These are phyloP conservation scores for Globisporangium emineosum DNA, from an alignment of 352 stramenopile species.

Conservation along the genomic window DNA sequence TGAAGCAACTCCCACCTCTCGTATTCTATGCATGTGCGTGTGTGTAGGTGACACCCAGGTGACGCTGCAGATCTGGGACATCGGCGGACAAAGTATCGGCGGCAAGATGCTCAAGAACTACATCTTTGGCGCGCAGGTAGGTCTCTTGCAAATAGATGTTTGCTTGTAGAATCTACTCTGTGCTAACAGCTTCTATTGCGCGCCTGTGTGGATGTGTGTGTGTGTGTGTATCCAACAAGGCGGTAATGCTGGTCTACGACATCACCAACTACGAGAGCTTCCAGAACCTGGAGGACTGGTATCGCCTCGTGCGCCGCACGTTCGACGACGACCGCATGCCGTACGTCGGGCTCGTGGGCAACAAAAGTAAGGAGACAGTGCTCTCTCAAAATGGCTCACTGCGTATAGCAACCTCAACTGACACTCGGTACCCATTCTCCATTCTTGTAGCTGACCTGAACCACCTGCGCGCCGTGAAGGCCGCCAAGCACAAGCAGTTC, in stretches of 20 bases:
- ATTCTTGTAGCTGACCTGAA: slow-evolving; percentile 86
- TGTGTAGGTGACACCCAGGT: slow-evolving; percentile 86
- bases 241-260: slow-evolving; percentile 93
- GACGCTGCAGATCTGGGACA: slow-evolving; percentile 93
- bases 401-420: not conserved
- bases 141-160: not conserved
- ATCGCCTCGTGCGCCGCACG: slow-evolving; percentile 87
- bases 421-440: not conserved
- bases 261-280: slow-evolving; percentile 96
- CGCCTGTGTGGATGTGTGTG: not conserved
- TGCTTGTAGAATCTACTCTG: not conserved
- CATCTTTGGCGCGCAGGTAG: slow-evolving; percentile 91
- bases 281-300: slow-evolving; percentile 94
- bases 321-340: slow-evolving; percentile 86
- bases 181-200: not conserved
- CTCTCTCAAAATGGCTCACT: not conserved
- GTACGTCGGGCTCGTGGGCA: slow-evolving; percentile 88
- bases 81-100: slow-evolving; percentile 90
- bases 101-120: slow-evolving; percentile 91
- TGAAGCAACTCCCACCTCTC: no score
- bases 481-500: slow-evolving; percentile 90
- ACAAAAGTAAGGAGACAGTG: slow-evolving; percentile 73
- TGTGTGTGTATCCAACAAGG: slow-evolving; percentile 34
- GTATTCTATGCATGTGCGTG: not conserved
- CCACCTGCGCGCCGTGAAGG: slow-evolving; percentile 87